A percentile compares a stretch with the other conserved stretches of the same genome.
Evolutionary conservation across 202 grass and related monocot genomes (phyloP).

Genomic region (Panicum virgatum): DNA sequence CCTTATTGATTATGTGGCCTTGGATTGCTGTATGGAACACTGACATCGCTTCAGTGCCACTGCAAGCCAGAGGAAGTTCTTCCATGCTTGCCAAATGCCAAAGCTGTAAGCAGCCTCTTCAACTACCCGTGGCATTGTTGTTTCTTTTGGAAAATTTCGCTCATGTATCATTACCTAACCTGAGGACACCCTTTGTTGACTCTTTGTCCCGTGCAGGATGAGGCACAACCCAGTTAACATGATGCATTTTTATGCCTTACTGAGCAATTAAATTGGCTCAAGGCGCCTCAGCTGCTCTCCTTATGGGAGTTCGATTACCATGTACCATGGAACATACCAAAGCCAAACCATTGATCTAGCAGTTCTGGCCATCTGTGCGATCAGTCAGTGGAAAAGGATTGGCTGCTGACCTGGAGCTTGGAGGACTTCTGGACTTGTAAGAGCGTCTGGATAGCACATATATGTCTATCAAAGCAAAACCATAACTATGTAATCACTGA

Average conservation of each 20-base stretch:
- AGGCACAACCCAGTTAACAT: background rate
- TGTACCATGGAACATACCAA: background rate
- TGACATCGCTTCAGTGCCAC: background rate
- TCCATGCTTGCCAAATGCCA: background rate
- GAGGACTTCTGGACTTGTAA: conserved; percentile 3
- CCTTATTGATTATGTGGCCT: background rate
- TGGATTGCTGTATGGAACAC: background rate
- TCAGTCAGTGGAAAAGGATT: background rate
- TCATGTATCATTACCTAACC: background rate
- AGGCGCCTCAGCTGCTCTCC: background rate
- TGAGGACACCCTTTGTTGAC: background rate
- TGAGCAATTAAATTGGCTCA: background rate
- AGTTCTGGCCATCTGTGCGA: background rate
- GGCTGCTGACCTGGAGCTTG: too few relatives aligned
- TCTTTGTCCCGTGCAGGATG: conserved; percentile 24
- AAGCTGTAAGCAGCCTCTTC: background rate
- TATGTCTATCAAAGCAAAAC: background rate
- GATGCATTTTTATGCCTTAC: background rate
- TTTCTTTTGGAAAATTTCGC: background rate
- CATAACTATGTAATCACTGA: background rate
- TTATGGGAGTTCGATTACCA: background rate
- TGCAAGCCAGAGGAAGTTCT: background rate
- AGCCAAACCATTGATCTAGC: background rate
- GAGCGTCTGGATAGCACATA: background rate
- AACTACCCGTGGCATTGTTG: background rate